Evolutionary conservation across 75 land plant species (phyloP).

Genomic region (Pseudotsuga menziesii): DNA sequence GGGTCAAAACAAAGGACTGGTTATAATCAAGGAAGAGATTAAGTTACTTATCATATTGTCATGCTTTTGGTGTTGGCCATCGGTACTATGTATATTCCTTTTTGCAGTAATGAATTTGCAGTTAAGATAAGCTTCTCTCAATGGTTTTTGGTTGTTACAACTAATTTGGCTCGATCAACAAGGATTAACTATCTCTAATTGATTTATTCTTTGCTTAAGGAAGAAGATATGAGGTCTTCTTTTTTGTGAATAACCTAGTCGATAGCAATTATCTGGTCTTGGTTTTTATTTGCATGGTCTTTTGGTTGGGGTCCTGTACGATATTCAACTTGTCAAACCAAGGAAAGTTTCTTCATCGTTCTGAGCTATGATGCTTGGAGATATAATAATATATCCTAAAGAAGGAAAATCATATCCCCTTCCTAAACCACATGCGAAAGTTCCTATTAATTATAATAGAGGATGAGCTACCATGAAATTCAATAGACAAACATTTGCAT

Average conservation of each 20-base stretch:
- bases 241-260: background rate
- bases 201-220: constrained; percentile 1
- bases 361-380: no score
- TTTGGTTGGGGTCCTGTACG: background rate
- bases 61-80: background rate
- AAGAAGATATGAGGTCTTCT: background rate
- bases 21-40: background rate
- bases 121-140: background rate
- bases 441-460: no score
- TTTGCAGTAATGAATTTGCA: background rate
- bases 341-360: background rate
- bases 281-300: background rate
- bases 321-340: constrained; percentile 6
- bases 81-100: background rate
- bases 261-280: background rate
- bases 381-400: no score
- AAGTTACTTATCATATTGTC: background rate
- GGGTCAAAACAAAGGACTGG: background rate
- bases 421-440: no score
- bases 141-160: background rate
- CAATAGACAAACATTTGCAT: no score
- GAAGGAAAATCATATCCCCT: no score
- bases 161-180: background rate
- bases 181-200: background rate
- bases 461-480: no score